phyloP scores from a whole-genome alignment of 371 early-diverging fungal species.

The Rhizopus arrhizus region DNA sequence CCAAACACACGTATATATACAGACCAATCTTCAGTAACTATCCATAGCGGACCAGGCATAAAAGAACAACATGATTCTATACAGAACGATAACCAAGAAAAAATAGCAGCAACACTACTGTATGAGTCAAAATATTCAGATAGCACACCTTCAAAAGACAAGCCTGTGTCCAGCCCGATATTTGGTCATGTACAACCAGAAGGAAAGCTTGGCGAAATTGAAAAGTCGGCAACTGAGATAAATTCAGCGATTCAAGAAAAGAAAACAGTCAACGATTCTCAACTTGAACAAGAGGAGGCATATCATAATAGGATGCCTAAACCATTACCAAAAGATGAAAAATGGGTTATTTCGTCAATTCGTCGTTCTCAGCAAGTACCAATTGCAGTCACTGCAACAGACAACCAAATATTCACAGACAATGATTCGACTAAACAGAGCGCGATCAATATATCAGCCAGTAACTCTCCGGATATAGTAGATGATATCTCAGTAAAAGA shows the following conservation, averaged over 20 bases:
- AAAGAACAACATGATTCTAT: too few species aligned
- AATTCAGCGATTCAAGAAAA: not conserved
- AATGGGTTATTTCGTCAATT: slow-evolving; percentile 54
- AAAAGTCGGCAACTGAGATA: too few species aligned
- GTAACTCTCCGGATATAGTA: too few species aligned
- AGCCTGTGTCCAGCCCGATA: slow-evolving; percentile 22
- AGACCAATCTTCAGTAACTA: too few species aligned
- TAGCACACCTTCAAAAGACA: slow-evolving; percentile 7
- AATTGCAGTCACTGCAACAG: slow-evolving; percentile 24
- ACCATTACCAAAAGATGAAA: slow-evolving; percentile 46
- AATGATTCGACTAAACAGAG: too few species aligned
- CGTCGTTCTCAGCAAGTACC: slow-evolving; percentile 47
- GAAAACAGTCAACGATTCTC: slow-evolving; percentile 9
- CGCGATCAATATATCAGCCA: too few species aligned
- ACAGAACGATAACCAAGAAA: too few species aligned
- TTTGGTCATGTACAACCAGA: too few species aligned
- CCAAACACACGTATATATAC: too few species aligned
- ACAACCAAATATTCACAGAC: not conserved
- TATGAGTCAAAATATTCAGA: not conserved
- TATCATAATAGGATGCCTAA: slow-evolving; percentile 20
- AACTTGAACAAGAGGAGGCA: slow-evolving; percentile 20
- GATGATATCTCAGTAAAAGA: not conserved
- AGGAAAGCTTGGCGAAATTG: too few species aligned
- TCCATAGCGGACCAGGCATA: too few species aligned
- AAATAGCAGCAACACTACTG: too few species aligned